Percentiles rank a stretch among this genome's conserved stretches.
These are phyloP conservation scores for Alternaria triticimaculans DNA, from an alignment of 2,329 filamentous ascomycete genomes.

Conservation along the genomic window DNA sequence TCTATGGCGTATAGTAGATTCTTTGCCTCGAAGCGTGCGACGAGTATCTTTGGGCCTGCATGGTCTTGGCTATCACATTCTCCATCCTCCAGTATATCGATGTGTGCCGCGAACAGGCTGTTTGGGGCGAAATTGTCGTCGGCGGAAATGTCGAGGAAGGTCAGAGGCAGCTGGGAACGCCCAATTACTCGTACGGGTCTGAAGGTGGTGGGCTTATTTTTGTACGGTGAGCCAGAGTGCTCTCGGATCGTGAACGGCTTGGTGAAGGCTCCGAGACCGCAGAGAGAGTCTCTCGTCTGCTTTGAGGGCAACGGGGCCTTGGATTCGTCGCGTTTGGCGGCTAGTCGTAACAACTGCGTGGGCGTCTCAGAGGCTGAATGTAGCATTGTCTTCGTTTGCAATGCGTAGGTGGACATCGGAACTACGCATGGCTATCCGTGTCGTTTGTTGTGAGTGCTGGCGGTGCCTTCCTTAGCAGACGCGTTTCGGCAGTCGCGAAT, in stretches of 20 bases:
- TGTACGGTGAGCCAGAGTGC: slow-evolving; percentile 36
- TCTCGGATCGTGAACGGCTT: slow-evolving; percentile 43
- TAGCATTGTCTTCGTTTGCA: slow-evolving; percentile 43
- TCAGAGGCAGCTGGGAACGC: slow-evolving; percentile 47
- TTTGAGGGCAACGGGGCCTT: slow-evolving; percentile 38
- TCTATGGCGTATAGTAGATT: slow-evolving; percentile 84
- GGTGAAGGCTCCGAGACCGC: slow-evolving; percentile 35
- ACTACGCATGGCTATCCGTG: slow-evolving; percentile 34
- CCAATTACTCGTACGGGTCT: slow-evolving; percentile 44
- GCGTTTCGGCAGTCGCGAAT: slow-evolving; percentile 27
- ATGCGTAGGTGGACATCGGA: slow-evolving; percentile 35
- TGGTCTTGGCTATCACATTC: slow-evolving; percentile 6
- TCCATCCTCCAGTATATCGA: slow-evolving; percentile 41
- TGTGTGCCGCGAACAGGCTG: slow-evolving; percentile 44
- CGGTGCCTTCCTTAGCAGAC: slow-evolving; percentile 20
- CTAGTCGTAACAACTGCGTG: slow-evolving; percentile 28
- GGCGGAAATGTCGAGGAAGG: slow-evolving; percentile 44
- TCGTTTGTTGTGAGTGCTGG: slow-evolving; percentile 9
- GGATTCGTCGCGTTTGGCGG: slow-evolving; percentile 33
- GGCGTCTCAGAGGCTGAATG: slow-evolving; percentile 25
- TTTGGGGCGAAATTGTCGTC: slow-evolving; percentile 31
- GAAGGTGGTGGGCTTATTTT: slow-evolving; percentile 36
- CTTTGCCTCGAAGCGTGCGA: slow-evolving; percentile 52
- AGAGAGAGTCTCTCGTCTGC: slow-evolving; percentile 40
- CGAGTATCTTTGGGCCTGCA: slow-evolving; percentile 35